phyloP scores from a whole-genome alignment of 2,329 filamentous ascomycete species.

The Pseudogymnoascus pannorum region DNA sequence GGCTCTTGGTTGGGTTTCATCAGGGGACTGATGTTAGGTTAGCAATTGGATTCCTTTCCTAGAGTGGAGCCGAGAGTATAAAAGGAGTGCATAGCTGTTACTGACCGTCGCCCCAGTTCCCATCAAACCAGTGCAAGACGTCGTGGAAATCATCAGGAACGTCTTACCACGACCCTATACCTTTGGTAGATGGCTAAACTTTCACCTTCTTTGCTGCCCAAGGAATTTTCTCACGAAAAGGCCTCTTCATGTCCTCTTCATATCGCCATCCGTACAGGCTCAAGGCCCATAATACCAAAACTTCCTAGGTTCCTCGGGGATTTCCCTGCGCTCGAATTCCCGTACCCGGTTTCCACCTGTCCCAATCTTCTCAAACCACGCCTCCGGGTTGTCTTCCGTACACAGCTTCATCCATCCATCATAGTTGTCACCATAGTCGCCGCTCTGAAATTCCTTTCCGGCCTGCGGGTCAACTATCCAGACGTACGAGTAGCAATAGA shows the following conservation, averaged over 20 bases:
- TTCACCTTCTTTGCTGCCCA: background rate
- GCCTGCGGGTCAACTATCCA: background rate
- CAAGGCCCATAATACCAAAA: background rate
- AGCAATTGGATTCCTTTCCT: no score
- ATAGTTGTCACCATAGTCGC: background rate
- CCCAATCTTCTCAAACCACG: background rate
- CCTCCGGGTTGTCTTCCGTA: background rate
- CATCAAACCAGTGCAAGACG: no score
- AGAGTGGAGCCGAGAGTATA: no score
- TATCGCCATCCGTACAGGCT: background rate
- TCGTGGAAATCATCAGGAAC: no score
- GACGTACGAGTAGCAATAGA: background rate
- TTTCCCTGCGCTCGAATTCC: background rate
- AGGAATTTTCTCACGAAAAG: background rate
- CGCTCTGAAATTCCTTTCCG: background rate
- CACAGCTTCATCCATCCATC: background rate
- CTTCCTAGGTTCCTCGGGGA: background rate
- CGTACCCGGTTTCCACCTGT: background rate
- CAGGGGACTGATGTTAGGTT: no score
- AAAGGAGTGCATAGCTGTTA: no score
- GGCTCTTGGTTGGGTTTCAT: no score
- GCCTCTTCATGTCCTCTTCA: background rate
- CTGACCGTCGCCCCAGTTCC: no score
- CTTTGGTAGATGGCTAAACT: background rate
- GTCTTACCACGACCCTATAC: no score